Percentiles rank a stretch among this genome's conserved stretches.
phyloP scores from a whole-genome alignment of 257 asterid genomes.

The Jaltomata sinuosa region DNA sequence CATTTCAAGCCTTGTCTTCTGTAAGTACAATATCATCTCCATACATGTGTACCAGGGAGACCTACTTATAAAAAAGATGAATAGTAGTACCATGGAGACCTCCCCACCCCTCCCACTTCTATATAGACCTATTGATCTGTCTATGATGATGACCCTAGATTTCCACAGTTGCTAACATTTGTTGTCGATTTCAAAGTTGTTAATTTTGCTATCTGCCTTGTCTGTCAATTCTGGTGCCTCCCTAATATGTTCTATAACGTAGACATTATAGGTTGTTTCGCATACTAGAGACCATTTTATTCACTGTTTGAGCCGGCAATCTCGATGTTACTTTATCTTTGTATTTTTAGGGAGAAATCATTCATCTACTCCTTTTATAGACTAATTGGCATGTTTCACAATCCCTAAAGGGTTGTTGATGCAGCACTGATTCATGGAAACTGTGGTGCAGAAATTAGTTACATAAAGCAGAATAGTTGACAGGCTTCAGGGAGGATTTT shows the following conservation, averaged over 20 bases:
- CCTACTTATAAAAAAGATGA: not conserved
- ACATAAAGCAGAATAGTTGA: not conserved
- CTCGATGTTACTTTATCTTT: not conserved
- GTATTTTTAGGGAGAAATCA: not conserved
- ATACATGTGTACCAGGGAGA: not conserved
- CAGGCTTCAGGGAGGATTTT: not conserved
- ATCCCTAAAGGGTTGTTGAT: not conserved
- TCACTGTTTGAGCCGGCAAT: not conserved
- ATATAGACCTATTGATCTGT: not conserved
- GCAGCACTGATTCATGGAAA: not conserved
- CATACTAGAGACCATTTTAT: not conserved
- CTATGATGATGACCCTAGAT: not conserved
- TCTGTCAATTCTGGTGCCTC: not conserved
- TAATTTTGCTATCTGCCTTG: not conserved
- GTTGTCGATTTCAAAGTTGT: not conserved
- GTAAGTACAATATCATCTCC: slow-evolving; percentile 28
- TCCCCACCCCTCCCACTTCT: not conserved
- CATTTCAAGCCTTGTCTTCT: slow-evolving; percentile 54
- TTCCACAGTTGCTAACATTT: not conserved
- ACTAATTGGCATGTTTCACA: not conserved
- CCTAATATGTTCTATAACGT: not conserved
- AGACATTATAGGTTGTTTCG: not conserved
- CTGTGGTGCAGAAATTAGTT: not conserved
- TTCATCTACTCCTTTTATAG: not conserved
- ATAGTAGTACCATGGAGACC: not conserved